These are phyloP conservation scores for Rhododendron griersonianum DNA, from an alignment of 148 eudicot species.

Conservation along the genomic window DNA sequence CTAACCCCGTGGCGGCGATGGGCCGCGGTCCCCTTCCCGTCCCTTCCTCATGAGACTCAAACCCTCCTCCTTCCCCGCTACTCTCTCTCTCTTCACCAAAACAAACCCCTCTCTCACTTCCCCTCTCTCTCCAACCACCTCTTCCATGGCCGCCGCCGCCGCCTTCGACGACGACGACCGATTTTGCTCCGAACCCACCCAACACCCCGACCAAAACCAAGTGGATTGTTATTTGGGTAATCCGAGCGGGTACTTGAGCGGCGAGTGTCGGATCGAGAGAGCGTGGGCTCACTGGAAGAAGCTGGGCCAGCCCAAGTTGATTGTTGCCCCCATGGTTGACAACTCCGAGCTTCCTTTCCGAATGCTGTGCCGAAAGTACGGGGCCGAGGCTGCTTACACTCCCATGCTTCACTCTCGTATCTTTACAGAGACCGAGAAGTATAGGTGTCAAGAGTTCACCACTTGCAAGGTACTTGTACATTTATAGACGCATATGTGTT, in stretches of 20 bases:
- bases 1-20: conserved; percentile 27
- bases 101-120: neutral
- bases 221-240: conserved; percentile 9
- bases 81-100: conserved; percentile 4
- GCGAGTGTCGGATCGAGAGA: conserved; percentile 62
- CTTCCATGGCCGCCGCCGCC: conserved; percentile 20
- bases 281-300: conserved; percentile 92
- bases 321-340: conserved; percentile 97
- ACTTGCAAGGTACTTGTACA: conserved; percentile 56
- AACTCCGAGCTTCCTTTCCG: conserved; percentile 93
- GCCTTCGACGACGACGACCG: conserved; percentile 19
- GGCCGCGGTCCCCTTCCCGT: conserved; percentile 12
- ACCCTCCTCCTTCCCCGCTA: conserved; percentile 16
- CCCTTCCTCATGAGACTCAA: conserved; percentile 27
- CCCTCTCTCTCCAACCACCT: conserved; percentile 6
- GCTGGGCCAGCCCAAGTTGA: conserved; percentile 65
- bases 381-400: conserved; percentile 88
- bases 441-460: conserved; percentile 63
- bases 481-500: neutral
- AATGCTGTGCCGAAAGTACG: conserved; percentile 84
- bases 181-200: conserved; percentile 24
- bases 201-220: neutral
- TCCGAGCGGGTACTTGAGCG: conserved; percentile 45
- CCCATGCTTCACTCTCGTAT: conserved; percentile 91
- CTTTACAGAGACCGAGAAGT: conserved; percentile 76